Percentiles rank a stretch among this genome's conserved stretches.
phyloP scores from a whole-genome alignment of 495 filamentous ascomycete species.

The Xylaria bambusicola region DNA sequence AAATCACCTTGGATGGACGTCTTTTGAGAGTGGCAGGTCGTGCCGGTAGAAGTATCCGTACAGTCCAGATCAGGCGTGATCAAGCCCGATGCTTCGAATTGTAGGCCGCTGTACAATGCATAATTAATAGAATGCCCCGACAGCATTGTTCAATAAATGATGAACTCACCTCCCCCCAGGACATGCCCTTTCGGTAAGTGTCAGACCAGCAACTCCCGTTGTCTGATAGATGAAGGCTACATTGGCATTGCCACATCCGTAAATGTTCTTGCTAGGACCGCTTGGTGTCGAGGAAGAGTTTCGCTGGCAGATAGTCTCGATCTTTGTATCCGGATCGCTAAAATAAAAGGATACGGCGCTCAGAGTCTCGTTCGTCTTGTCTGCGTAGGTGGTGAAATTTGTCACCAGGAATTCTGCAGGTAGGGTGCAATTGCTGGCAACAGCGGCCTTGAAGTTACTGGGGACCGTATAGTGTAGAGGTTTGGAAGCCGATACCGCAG shows the following conservation, averaged over 20 bases:
- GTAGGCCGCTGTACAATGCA: background rate
- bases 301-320: conserved; percentile 25
- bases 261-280: conserved; percentile 23
- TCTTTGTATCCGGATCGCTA: conserved; percentile 26
- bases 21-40: conserved; percentile 4
- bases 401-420: conserved; percentile 29
- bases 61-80: conserved; percentile 12
- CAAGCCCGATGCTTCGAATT: conserved; percentile 10
- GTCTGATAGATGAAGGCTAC: conserved; percentile 31
- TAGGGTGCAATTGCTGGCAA: conserved; percentile 20
- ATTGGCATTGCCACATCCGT: conserved; percentile 25
- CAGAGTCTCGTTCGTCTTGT: conserved; percentile 15
- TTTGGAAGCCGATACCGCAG: conserved; percentile 2
- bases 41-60: conserved; percentile 1
- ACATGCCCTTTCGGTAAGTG: conserved; percentile 27
- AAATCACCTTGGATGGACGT: conserved; percentile 4
- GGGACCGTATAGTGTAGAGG: conserved; percentile 17
- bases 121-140: background rate
- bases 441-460: conserved; percentile 9
- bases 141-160: background rate
- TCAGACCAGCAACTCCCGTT: conserved; percentile 25
- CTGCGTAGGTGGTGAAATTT: conserved; percentile 26
- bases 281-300: conserved; percentile 29
- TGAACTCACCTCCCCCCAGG: conserved; percentile 27
- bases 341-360: conserved; percentile 25